A percentile compares a stretch with the other conserved stretches of the same genome.
These are phyloP conservation scores for Neonectria neomacrospora DNA, from an alignment of 2,329 filamentous ascomycete species.

Conservation along the genomic window DNA sequence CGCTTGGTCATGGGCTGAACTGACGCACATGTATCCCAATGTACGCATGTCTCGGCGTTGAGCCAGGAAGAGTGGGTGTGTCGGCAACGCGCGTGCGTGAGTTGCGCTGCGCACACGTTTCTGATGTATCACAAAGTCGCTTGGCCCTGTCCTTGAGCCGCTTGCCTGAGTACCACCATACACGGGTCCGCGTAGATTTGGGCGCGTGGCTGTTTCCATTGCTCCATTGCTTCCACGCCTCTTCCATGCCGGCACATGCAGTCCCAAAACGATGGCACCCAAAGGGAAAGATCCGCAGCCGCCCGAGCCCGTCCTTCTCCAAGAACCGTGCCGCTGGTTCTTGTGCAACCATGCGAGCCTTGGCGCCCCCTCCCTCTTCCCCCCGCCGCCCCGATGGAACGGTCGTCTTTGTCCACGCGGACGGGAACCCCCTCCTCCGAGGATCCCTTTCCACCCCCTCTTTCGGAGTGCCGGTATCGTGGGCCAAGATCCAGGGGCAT, in stretches of 20 bases:
- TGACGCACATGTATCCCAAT: not conserved
- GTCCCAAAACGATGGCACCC: not conserved
- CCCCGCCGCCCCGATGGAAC: not conserved
- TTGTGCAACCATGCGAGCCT: not conserved
- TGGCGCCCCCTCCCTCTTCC: not conserved
- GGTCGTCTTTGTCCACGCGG: not conserved
- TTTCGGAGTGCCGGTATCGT: not conserved
- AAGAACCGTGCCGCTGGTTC: conserved; percentile 13
- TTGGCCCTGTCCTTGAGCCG: conserved; percentile 12
- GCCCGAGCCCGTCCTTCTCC: not conserved
- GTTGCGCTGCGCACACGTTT: not conserved
- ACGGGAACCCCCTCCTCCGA: not conserved
- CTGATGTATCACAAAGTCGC: conserved; percentile 20
- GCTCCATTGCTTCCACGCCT: conserved; percentile 2
- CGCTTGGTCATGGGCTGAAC: not conserved
- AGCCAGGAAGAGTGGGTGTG: not conserved
- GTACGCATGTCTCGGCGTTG: not conserved
- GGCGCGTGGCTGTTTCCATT: not conserved
- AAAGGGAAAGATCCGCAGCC: not conserved
- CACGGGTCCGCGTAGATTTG: conserved; percentile 25
- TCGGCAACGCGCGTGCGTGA: not conserved
- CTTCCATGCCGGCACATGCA: conserved; percentile 3
- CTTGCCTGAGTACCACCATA: conserved; percentile 16
- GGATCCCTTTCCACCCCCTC: not conserved
- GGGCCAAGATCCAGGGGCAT: not conserved